These are phyloP conservation scores for Spergularia bocconei DNA, from an alignment of 148 eudicot species.

Conservation along the genomic window DNA sequence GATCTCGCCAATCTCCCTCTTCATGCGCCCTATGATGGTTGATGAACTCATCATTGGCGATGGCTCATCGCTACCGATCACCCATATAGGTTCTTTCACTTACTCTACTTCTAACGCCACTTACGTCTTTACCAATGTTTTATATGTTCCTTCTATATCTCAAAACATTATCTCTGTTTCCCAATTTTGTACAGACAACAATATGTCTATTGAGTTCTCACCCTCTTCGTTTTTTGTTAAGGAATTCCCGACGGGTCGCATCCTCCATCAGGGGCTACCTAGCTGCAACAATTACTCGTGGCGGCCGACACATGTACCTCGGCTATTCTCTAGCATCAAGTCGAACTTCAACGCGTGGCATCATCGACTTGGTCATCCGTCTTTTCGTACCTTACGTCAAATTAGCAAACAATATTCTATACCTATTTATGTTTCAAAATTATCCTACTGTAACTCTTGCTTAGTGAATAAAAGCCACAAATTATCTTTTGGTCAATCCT, in stretches of 20 bases:
- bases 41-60: constrained; percentile 5
- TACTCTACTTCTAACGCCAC: neutral
- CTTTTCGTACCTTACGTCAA: neutral
- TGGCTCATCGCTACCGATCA: neutral
- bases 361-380: constrained; percentile 3
- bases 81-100: neutral
- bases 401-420: neutral
- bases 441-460: no score
- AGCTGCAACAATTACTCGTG: neutral
- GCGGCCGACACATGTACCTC: neutral
- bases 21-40: constrained; percentile 4
- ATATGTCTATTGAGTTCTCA: neutral
- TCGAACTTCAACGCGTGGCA: neutral
- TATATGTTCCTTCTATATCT: neutral
- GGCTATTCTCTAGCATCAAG: no score
- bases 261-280: neutral
- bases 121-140: neutral
- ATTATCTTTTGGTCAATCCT: no score
- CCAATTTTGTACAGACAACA: constrained; percentile 10
- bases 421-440: no score
- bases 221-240: neutral
- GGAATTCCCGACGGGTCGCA: neutral
- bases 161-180: constrained; percentile 2
- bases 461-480: no score
- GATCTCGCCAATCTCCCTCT: no score